These are phyloP conservation scores for Bipolaris gigantea DNA, from an alignment of 2,329 filamentous ascomycete species.

Conservation along the genomic window DNA sequence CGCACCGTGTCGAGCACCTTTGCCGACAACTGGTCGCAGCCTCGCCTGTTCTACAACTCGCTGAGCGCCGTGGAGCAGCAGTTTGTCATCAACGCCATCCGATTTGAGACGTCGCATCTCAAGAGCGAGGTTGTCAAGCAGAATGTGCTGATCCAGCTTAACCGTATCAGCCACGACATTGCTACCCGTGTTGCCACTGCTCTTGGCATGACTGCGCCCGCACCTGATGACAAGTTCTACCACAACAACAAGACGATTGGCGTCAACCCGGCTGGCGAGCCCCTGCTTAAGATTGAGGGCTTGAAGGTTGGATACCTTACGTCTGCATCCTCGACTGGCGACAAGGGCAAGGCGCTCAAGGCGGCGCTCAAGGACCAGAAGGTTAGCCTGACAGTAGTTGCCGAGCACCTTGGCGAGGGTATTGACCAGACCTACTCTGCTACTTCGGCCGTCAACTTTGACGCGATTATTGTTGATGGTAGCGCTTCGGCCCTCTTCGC, in stretches of 20 bases:
- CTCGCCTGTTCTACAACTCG: conserved; percentile 74
- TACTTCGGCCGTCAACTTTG: conserved; percentile 64
- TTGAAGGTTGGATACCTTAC: conserved; percentile 67
- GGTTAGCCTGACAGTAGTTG: conserved; percentile 63
- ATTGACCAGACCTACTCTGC: conserved; percentile 67
- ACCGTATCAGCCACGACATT: conserved; percentile 68
- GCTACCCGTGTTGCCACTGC: conserved; percentile 65
- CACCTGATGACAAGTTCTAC: conserved; percentile 65
- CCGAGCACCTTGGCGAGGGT: conserved; percentile 57
- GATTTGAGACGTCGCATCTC: conserved; percentile 68
- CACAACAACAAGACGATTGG: conserved; percentile 67
- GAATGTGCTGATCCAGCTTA: conserved; percentile 70
- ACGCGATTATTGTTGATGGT: conserved; percentile 64
- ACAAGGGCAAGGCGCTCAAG: conserved; percentile 58
- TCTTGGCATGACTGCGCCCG: conserved; percentile 62
- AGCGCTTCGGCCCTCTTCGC: conserved; percentile 60
- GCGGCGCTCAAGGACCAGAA: conserved; percentile 53
- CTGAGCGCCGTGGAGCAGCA: conserved; percentile 67
- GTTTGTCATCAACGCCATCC: conserved; percentile 71
- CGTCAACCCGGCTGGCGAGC: conserved; percentile 61
- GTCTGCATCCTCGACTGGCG: conserved; percentile 48
- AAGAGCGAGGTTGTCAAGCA: conserved; percentile 60
- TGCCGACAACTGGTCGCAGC: conserved; percentile 72
- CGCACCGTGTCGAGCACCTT: conserved; percentile 66
- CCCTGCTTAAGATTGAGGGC: conserved; percentile 62